phyloP scores from a whole-genome alignment of 2,329 filamentous ascomycete genomes.

The Aspergillus spinulosporus region DNA sequence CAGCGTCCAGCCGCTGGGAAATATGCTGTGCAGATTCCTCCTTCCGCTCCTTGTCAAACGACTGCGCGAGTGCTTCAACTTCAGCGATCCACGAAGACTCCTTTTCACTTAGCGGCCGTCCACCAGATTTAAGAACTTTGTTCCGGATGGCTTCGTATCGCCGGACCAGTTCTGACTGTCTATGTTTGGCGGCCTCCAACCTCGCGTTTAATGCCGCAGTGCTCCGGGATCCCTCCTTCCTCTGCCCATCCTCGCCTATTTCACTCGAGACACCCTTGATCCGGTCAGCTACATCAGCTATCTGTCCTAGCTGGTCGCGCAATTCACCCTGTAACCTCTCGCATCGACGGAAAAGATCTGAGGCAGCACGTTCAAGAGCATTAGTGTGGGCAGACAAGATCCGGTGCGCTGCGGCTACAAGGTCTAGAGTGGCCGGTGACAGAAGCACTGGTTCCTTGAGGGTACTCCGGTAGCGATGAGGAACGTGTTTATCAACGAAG shows the following conservation, averaged over 20 bases:
- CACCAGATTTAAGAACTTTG: conserved; percentile 45
- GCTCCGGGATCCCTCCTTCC: conserved; percentile 33
- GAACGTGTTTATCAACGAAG: conserved; percentile 45
- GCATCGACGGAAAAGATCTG: conserved; percentile 55
- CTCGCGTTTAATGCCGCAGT: conserved; percentile 41
- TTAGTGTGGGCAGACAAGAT: conserved; percentile 49
- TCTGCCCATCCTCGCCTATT: conserved; percentile 38
- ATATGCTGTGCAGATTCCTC: conserved; percentile 30
- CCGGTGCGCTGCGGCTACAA: conserved; percentile 50
- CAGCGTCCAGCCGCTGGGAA: conserved; percentile 41
- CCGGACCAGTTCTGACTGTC: conserved; percentile 43
- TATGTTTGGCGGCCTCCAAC: conserved; percentile 41
- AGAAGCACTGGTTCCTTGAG: conserved; percentile 50
- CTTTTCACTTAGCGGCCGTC: conserved; percentile 48
- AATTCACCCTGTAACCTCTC: conserved; percentile 51
- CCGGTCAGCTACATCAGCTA: conserved; percentile 48
- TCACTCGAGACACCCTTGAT: conserved; percentile 45
- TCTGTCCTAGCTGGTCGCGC: conserved; percentile 47
- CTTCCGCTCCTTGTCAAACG: conserved; percentile 31
- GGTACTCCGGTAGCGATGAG: conserved; percentile 43
- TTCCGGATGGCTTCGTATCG: conserved; percentile 47
- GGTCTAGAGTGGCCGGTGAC: conserved; percentile 50
- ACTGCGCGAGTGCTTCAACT: conserved; percentile 41
- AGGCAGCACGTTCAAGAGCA: conserved; percentile 48
- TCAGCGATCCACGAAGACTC: conserved; percentile 49